Evolutionary conservation across 2,329 filamentous ascomycete genomes (phyloP).

Genomic region (Claviceps spartinae): DNA sequence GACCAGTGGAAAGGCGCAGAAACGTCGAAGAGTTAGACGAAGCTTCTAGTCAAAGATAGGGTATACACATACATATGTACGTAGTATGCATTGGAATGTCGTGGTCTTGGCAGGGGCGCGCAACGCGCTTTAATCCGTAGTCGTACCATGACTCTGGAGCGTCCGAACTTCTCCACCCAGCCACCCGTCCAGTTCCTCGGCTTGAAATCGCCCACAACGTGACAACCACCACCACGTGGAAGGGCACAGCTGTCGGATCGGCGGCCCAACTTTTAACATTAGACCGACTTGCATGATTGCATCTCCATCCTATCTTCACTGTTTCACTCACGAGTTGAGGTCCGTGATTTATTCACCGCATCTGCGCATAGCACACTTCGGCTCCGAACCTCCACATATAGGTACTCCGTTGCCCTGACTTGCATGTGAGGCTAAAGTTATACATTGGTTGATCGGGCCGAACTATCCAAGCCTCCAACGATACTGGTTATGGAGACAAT

Average conservation of each 20-base stretch:
- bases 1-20: no score
- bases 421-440: slow-evolving; percentile 6
- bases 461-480: no score
- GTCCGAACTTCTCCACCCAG: not conserved
- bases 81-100: no score
- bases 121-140: no score
- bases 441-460: no score
- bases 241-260: not conserved
- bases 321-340: not conserved
- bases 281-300: not conserved
- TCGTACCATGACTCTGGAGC: no score
- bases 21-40: no score
- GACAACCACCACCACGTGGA: slow-evolving; percentile 1
- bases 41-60: no score
- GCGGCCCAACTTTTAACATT: not conserved
- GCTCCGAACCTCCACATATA: not conserved
- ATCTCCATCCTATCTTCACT: not conserved
- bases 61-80: no score
- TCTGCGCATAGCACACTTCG: not conserved
- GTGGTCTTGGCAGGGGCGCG: no score
- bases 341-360: not conserved
- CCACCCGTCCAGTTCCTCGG: slow-evolving; percentile 3
- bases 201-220: not conserved
- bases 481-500: slow-evolving; percentile 10
- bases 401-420: slow-evolving; percentile 1